Base-by-base conservation (phyloP, 2,329 filamentous ascomycete genomes). In the Curvularia lunata region DNA sequence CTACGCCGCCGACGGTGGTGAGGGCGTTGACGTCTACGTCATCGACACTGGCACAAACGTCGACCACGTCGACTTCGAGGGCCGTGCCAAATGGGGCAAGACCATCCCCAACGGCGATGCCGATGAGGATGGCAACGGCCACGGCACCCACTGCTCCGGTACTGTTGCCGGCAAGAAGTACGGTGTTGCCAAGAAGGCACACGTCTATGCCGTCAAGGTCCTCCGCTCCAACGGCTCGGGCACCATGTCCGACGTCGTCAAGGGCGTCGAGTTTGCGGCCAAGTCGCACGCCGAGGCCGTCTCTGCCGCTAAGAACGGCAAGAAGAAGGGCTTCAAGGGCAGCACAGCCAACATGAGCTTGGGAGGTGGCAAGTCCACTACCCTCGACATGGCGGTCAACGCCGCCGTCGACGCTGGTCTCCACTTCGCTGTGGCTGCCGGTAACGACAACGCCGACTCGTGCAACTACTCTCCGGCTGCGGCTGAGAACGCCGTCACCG, bases 341-440 rank as follows among this genome's bases (percentile, higher is more conserved):
- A 97, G 92, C 66, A 90, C 94, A 75, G 95, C 96, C 83, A 99
- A 99, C 88, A 99, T 99, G 95, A 96, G 91, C 75, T 90, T 99
- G 58, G 95, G 95, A 75, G 95, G 95, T 83, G 95, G 95, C 84
- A 98, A 97, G 86, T 97, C 94, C 62, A 85, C 87, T 67, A 89
- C 92, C 73, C 88, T 99, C 55, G 95, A 99, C 77, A 86, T 90
- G 67, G 92, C 92, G 68, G 94, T 98, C 68, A 95, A 98, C 78
- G 94, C 94, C 66, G 94, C 94, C 65, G 94, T 98, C 71, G 85
- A 89, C 57, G 90, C 89, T 73, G 95, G 95, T 76, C 86, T 99
- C 63, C 93, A 99, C 87, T 99, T 99, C 75, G 93, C 96, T 69
- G 95, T 99, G 69, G 95, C 95, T 76, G 95, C 95, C 69, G 95